phyloP scores from a whole-genome alignment of 495 filamentous ascomycete genomes.

The Aspergillus leporis region DNA sequence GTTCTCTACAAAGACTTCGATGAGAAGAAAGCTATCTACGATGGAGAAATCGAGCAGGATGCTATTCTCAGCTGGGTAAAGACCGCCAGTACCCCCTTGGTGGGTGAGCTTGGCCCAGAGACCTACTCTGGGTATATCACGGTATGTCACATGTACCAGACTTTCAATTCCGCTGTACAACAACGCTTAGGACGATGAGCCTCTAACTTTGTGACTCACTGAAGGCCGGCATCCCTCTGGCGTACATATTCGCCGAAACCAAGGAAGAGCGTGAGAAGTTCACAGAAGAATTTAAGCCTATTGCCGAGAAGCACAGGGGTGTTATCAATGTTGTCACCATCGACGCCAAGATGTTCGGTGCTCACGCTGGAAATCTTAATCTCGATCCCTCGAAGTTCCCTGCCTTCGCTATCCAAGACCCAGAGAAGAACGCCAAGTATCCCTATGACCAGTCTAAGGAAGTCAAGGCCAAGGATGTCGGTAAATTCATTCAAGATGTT shows the following conservation, averaged over 20 bases:
- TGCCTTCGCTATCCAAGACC: conserved; percentile 97
- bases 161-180: not conserved
- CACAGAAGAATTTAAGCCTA: conserved; percentile 57
- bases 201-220: conserved; percentile 10
- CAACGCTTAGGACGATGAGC: not conserved
- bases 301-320: conserved; percentile 66
- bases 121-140: conserved; percentile 98
- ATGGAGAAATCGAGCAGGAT: conserved; percentile 74
- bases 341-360: conserved; percentile 91
- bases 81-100: conserved; percentile 80
- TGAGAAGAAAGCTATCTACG: conserved; percentile 86
- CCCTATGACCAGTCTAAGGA: conserved; percentile 86
- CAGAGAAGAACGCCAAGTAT: conserved; percentile 94
- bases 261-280: conserved; percentile 83
- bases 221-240: conserved; percentile 84
- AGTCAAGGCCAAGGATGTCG: conserved; percentile 72
- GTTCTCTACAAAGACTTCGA: conserved; percentile 98
- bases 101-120: conserved; percentile 97
- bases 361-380: conserved; percentile 96
- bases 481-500: conserved; percentile 85
- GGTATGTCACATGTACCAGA: conserved; percentile 41
- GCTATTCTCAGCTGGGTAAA: conserved; percentile 81
- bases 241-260: conserved; percentile 97
- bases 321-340: conserved; percentile 96
- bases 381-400: conserved; percentile 94